Conservation (phyloP, 2,329 filamentous ascomycete species). For the Fusarium subtropicale region DNA sequence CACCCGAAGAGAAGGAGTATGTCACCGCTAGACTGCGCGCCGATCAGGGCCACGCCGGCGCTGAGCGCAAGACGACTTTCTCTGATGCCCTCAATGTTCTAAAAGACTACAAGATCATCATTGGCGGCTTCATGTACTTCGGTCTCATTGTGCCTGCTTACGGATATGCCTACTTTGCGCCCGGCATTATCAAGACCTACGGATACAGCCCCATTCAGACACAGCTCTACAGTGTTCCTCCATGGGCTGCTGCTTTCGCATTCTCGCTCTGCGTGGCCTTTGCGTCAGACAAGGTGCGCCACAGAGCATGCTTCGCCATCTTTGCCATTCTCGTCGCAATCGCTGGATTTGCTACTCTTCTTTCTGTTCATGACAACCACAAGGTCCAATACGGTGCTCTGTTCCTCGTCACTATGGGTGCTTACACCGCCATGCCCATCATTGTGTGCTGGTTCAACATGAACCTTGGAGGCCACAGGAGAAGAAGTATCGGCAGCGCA, state of each 20-base stretch:
- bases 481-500: constrained; percentile 75
- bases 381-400: constrained; percentile 80
- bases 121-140: constrained; percentile 85
- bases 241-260: constrained; percentile 76
- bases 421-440: constrained; percentile 90
- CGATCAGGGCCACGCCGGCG: constrained; percentile 75
- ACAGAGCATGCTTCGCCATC: constrained; percentile 80
- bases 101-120: constrained; percentile 78
- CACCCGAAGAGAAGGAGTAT: constrained; percentile 74
- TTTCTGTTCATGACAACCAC: constrained; percentile 75
- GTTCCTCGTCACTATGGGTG: constrained; percentile 83
- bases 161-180: constrained; percentile 81
- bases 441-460: constrained; percentile 87
- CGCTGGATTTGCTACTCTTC: constrained; percentile 78
- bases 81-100: constrained; percentile 72
- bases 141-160: constrained; percentile 83
- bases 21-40: constrained; percentile 73
- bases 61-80: constrained; percentile 69
- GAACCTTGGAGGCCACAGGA: constrained; percentile 79
- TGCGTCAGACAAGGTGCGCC: constrained; percentile 75
- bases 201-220: constrained; percentile 69
- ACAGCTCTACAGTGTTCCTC: constrained; percentile 68
- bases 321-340: constrained; percentile 76
- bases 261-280: constrained; percentile 82
- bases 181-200: constrained; percentile 76